Percentiles rank a stretch among this genome's conserved stretches.
phyloP scores from a whole-genome alignment of 306 rosid species.

The Fagus sylvatica region DNA sequence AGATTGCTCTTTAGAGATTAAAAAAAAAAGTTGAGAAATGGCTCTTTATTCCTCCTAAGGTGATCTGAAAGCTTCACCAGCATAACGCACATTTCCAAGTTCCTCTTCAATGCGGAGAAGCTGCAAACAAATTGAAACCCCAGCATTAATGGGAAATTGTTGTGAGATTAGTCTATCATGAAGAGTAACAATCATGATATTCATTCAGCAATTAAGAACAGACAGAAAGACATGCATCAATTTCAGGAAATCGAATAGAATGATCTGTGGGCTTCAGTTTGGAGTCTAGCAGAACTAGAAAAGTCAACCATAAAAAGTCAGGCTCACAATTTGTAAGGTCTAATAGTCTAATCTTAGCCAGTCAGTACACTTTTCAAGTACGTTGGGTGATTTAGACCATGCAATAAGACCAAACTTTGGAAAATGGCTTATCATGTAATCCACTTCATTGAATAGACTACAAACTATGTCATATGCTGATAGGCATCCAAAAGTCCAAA shows the following conservation, averaged over 20 bases:
- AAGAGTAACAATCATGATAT: constrained; percentile 4
- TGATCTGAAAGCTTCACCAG: constrained; percentile 91
- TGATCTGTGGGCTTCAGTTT: not conserved
- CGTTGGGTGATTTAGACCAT: not conserved
- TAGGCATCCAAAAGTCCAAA: not conserved
- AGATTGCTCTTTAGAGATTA: constrained; percentile 3
- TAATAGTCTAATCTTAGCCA: not conserved
- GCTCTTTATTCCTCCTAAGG: constrained; percentile 38
- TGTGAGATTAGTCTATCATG: constrained; percentile 10
- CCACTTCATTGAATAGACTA: not conserved
- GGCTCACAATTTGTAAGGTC: not conserved
- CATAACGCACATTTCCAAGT: constrained; percentile 85
- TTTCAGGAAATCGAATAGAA: not conserved
- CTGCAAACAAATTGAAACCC: constrained; percentile 47
- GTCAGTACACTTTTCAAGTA: not conserved
- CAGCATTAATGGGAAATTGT: constrained; percentile 4
- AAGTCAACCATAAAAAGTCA: not conserved
- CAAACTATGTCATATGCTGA: not conserved
- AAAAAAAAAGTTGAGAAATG: not conserved
- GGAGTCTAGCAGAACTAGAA: not conserved
- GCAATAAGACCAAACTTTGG: not conserved
- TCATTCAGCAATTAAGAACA: not conserved
- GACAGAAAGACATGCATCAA: not conserved
- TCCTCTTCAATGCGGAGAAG: constrained; percentile 99
- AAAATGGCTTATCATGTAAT: not conserved